These are phyloP conservation scores for Vitis rupestris DNA, from an alignment of 164 flowering plant species.

Conservation along the genomic window DNA sequence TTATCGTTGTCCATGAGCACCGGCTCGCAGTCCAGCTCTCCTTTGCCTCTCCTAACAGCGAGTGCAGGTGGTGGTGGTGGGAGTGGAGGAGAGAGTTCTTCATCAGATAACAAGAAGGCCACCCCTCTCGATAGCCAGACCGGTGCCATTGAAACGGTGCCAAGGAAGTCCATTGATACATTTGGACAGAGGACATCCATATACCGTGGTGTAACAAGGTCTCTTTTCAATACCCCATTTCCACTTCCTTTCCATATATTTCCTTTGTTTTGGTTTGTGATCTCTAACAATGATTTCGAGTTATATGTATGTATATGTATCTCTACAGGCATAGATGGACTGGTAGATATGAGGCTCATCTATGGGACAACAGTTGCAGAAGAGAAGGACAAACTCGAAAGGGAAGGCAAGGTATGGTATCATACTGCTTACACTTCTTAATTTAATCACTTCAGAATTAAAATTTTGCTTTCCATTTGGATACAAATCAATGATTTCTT, in stretches of 20 bases:
- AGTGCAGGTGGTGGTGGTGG: slow-evolving; percentile 12
- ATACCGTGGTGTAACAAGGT: slow-evolving; percentile 98
- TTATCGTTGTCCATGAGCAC: slow-evolving; percentile 76
- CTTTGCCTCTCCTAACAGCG: slow-evolving; percentile 32
- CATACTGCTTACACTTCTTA: background rate
- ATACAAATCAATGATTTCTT: background rate
- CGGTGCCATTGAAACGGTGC: slow-evolving; percentile 58
- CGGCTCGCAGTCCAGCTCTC: slow-evolving; percentile 42
- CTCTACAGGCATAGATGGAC: slow-evolving; percentile 93
- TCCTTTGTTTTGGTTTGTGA: background rate
- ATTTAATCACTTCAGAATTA: background rate
- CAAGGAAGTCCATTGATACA: slow-evolving; percentile 78
- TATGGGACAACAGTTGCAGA: slow-evolving; percentile 96
- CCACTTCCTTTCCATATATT: background rate
- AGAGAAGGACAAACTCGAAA: slow-evolving; percentile 97
- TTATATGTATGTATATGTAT: background rate
- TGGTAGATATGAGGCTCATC: slow-evolving; percentile 95
- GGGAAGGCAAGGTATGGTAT: slow-evolving; percentile 82
- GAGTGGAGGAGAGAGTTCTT: slow-evolving; percentile 35
- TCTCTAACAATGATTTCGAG: background rate
- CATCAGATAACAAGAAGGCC: slow-evolving; percentile 31
- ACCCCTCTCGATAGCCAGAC: slow-evolving; percentile 30
- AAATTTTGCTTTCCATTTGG: slow-evolving; percentile 6
- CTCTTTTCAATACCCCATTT: background rate
- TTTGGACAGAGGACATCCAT: slow-evolving; percentile 95